Evolutionary conservation across 2,329 filamentous ascomycete species (phyloP).

Genomic region (Penicillium frequentans): DNA sequence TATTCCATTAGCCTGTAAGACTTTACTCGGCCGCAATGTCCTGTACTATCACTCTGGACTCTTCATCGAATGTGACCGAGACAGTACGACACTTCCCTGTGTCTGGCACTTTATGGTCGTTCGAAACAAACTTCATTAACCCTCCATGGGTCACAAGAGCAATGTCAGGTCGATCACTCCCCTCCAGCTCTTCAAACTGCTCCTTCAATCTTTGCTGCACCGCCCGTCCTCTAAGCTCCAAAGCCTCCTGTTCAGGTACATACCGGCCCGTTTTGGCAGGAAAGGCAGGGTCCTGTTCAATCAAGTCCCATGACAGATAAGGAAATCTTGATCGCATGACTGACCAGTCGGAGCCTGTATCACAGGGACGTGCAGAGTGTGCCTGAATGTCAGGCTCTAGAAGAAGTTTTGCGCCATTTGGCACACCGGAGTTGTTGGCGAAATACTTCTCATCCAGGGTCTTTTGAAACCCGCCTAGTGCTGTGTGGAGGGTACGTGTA

Average conservation of each 20-base stretch:
- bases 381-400: conserved; percentile 12
- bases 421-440: background rate
- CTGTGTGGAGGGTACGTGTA: conserved; percentile 15
- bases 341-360: conserved; percentile 9
- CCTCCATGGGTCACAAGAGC: conserved; percentile 15
- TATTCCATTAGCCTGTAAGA: background rate
- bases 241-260: background rate
- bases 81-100: conserved; percentile 4
- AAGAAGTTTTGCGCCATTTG: conserved; percentile 1
- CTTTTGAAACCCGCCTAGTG: conserved; percentile 11
- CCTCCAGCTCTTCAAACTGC: conserved; percentile 3
- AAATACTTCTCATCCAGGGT: conserved; percentile 10
- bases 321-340: conserved; percentile 10
- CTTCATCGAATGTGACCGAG: conserved; percentile 4
- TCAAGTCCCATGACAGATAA: conserved; percentile 5
- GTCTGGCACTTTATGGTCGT: background rate
- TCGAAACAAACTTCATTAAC: conserved; percentile 7
- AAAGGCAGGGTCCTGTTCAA: background rate
- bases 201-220: background rate
- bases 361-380: conserved; percentile 14
- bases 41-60: background rate
- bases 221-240: background rate
- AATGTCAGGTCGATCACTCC: conserved; percentile 7
- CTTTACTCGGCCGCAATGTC: background rate
- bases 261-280: background rate